Percentiles rank a stretch among this genome's conserved stretches.
Evolutionary conservation across 1,284 basidiomycete species (phyloP).

Genomic region (Tremellales sp.): DNA sequence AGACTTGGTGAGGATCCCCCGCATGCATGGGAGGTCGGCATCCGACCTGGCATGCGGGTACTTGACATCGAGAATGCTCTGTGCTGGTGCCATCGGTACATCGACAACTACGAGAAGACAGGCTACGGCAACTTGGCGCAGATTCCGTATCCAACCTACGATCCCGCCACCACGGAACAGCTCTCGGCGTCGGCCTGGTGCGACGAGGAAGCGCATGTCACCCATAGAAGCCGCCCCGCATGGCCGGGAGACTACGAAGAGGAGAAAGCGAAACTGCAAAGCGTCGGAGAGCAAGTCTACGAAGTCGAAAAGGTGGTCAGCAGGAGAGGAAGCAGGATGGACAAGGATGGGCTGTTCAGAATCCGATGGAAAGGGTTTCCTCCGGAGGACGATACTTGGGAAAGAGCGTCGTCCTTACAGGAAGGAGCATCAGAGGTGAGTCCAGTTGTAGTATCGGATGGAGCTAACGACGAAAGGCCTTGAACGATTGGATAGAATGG

Average conservation of each 20-base stretch:
- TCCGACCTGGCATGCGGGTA: conserved; percentile 31
- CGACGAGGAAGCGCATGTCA: conserved; percentile 15
- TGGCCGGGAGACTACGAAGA: conserved; percentile 19
- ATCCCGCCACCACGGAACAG: conserved; percentile 5
- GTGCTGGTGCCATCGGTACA: conserved; percentile 37
- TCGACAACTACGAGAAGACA: conserved; percentile 11
- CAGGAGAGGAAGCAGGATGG: conserved; percentile 10
- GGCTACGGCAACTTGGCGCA: conserved; percentile 11
- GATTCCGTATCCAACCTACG: conserved; percentile 11
- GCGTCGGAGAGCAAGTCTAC: conserved; percentile 19
- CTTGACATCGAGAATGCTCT: conserved; percentile 34
- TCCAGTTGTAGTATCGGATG: neutral
- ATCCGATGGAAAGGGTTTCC: conserved; percentile 35
- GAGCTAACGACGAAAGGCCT: conserved; percentile 6
- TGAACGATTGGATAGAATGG: conserved; percentile 27
- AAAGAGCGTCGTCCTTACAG: conserved; percentile 15
- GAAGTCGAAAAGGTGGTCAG: conserved; percentile 31
- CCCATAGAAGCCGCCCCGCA: conserved; percentile 6
- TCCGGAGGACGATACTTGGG: conserved; percentile 37
- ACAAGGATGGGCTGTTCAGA: conserved; percentile 19
- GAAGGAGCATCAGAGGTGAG: conserved; percentile 28
- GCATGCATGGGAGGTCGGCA: conserved; percentile 20
- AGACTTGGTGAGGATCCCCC: conserved; percentile 27
- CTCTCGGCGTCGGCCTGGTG: conserved; percentile 24
- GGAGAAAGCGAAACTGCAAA: conserved; percentile 6